Conservation (phyloP, 2,329 filamentous ascomycete genomes). For the Aspergillus unguis region DNA sequence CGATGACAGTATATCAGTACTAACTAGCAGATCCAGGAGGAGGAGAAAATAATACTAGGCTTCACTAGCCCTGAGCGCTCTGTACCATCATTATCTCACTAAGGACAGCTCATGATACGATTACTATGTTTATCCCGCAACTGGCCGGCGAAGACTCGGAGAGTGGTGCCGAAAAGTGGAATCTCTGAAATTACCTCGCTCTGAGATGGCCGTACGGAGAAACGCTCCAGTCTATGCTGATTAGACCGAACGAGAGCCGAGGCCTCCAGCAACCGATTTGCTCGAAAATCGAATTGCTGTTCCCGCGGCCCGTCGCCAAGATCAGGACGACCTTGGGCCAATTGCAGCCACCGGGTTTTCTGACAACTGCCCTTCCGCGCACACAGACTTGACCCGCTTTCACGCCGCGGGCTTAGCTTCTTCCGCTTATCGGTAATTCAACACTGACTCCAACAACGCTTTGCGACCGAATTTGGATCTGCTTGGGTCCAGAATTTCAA, state of each 20-base stretch:
- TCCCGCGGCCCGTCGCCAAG: conserved; percentile 28
- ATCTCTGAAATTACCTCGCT: conserved; percentile 27
- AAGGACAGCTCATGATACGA: conserved; percentile 5
- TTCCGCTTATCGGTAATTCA: conserved; percentile 36
- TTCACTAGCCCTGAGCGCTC: neutral
- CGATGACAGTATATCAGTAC: neutral
- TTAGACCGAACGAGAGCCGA: conserved; percentile 32
- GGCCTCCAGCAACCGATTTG: conserved; percentile 29
- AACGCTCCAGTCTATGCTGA: conserved; percentile 20
- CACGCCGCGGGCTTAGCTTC: conserved; percentile 20
- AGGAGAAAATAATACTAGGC: neutral
- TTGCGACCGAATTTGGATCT: conserved; percentile 4
- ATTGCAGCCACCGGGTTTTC: conserved; percentile 26
- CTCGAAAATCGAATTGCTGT: neutral
- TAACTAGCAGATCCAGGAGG: neutral
- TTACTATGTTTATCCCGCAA: conserved; percentile 22
- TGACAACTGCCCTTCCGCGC: conserved; percentile 20
- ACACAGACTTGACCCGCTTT: conserved; percentile 30
- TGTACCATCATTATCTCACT: neutral
- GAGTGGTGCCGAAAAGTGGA: conserved; percentile 24
- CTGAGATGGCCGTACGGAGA: conserved; percentile 18
- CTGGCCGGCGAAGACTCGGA: conserved; percentile 21
- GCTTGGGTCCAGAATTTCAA: conserved; percentile 26
- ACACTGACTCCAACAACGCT: conserved; percentile 15
- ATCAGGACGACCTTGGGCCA: conserved; percentile 19